Conservation (phyloP, 83 land plant species). For the Picea mariana region DNA sequence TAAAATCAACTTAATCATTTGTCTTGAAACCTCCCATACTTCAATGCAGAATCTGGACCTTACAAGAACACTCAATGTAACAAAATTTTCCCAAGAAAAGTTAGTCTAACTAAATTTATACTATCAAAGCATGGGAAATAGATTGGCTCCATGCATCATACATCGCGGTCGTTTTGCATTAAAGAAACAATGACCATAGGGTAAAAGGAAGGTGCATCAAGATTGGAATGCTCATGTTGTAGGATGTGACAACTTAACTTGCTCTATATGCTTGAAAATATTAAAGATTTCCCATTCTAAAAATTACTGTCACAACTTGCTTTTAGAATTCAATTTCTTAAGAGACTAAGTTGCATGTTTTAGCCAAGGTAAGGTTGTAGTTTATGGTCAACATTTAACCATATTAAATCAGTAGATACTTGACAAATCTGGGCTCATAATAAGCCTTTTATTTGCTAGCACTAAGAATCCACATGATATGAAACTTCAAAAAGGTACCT, state of each 20-base stretch:
- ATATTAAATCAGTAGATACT: no score
- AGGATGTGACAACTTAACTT: neutral
- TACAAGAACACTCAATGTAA: neutral
- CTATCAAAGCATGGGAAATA: slow-evolving; percentile 16
- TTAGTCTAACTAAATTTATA: neutral
- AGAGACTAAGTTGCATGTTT: no score
- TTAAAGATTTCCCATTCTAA: neutral
- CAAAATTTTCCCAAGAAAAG: neutral
- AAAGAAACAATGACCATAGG: slow-evolving; percentile 7
- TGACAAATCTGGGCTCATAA: no score
- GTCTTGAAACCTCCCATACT: no score
- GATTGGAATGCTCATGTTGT: neutral
- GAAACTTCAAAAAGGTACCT: no score
- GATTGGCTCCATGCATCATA: slow-evolving; percentile 12
- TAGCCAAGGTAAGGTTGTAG: no score
- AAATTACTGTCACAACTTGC: no score
- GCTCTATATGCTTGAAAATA: neutral
- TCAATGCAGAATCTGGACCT: no score
- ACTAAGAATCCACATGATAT: no score
- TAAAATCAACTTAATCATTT: neutral
- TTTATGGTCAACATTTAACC: no score
- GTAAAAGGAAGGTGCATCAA: slow-evolving; percentile 9
- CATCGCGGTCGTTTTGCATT: neutral
- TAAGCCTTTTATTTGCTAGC: no score
- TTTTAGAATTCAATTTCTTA: no score